Base-by-base conservation (phyloP, 495 filamentous ascomycete genomes). In the Saxophila tyrrhenica region DNA sequence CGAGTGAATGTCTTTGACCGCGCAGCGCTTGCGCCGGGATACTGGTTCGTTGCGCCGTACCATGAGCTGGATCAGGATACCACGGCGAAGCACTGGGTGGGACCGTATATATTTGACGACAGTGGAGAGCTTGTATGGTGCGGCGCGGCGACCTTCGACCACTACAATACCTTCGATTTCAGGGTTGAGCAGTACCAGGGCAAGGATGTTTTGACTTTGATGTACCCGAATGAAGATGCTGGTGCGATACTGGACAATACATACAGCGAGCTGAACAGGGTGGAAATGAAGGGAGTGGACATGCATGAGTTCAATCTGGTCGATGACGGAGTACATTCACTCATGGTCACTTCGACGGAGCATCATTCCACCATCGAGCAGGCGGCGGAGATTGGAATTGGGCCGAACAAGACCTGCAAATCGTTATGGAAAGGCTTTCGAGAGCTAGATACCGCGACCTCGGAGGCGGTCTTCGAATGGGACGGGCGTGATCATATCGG, bases 391-490 rank as follows among this genome's bases (percentile, higher is more conserved):
- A 44, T 44, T 9, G 41, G 41, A 5, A 3, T 44, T n/a, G 45
- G 45, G 11, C 13, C 7, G 13, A 25, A 48, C 25, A 7, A 25
- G 13, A 25, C 20, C 11, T 48, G 45, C 21, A 3, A 23, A 3
- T 23, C 24, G 19, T 17, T 24, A 24, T 23, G 24, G 24, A 25
- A 48, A 16, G 15, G 66, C 24, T 63, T 68, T 47, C 62, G 63
- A 46, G 64, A 65, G 38, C 39, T 66, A 15, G 58, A 65, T 48
- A 55, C 66, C 22, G 48, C 45, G 20, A 65, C 59, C 25, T 55
- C 55, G 9, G 42, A 63, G 2, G 46, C 62, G n/a, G 19, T 71
- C 24, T 75, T 72, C 53, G 47, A 64, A 47, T 75, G 71, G 72
- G 63, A 66, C 15, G 68, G 65, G 17, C 67, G 64, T 1, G 65